A percentile compares a stretch with the other conserved stretches of the same genome.
phyloP scores from a whole-genome alignment of 2,329 filamentous ascomycete genomes.

The Neofusicoccum ribis region DNA sequence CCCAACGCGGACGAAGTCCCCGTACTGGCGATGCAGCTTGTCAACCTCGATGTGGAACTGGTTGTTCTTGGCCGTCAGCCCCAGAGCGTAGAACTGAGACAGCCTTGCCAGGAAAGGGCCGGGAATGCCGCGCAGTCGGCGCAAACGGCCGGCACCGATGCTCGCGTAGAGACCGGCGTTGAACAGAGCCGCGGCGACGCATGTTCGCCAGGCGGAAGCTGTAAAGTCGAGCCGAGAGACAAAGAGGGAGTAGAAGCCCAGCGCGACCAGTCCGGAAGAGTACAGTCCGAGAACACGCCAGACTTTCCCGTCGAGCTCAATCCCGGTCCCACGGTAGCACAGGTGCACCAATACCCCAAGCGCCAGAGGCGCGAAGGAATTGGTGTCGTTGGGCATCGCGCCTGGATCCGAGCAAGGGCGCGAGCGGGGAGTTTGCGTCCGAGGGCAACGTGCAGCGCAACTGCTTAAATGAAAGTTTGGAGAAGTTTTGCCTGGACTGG shows the following conservation, averaged over 20 bases:
- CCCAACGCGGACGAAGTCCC: slow-evolving; percentile 20
- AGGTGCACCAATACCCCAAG: neutral
- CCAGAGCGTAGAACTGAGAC: slow-evolving; percentile 7
- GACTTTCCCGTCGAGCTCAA: neutral
- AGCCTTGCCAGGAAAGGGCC: slow-evolving; percentile 6
- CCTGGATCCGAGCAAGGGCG: neutral
- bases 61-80: neutral
- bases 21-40: slow-evolving; percentile 8
- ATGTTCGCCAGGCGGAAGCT: neutral
- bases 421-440: neutral
- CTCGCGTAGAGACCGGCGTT: slow-evolving; percentile 28
- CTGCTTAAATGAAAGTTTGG: neutral
- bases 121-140: slow-evolving; percentile 33
- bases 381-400: neutral
- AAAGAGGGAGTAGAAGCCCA: neutral
- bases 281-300: neutral
- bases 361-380: neutral
- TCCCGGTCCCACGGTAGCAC: neutral
- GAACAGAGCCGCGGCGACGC: neutral
- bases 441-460: neutral
- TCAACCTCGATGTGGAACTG: slow-evolving; percentile 17
- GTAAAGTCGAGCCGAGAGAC: neutral
- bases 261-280: neutral
- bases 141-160: slow-evolving; percentile 40
- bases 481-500: neutral